Evolutionary conservation across 2,329 filamentous ascomycete genomes (phyloP).

Genomic region (Elsinoe perseae): DNA sequence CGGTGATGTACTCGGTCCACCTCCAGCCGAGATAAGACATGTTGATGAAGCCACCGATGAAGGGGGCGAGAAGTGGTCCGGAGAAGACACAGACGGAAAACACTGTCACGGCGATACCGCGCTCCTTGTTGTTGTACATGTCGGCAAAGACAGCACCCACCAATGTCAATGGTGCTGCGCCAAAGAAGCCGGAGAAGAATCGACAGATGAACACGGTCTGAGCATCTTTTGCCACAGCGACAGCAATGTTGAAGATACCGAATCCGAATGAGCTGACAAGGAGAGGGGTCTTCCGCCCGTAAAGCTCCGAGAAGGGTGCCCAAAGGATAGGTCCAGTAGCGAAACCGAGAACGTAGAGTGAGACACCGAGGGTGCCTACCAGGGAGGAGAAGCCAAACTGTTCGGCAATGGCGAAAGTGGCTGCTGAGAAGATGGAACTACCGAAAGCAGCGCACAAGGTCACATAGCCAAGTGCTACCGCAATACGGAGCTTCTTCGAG

Average conservation of each 20-base stretch:
- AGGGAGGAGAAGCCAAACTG: slow-evolving; percentile 38
- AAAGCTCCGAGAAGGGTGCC: slow-evolving; percentile 44
- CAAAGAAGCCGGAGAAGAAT: slow-evolving; percentile 32
- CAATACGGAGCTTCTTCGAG: slow-evolving; percentile 65
- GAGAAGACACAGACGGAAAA: slow-evolving; percentile 32
- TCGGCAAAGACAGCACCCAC: slow-evolving; percentile 48
- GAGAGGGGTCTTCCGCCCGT: slow-evolving; percentile 30
- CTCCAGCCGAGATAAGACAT: slow-evolving; percentile 39
- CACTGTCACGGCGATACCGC: slow-evolving; percentile 29
- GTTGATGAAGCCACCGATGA: slow-evolving; percentile 29
- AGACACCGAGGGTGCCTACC: slow-evolving; percentile 32
- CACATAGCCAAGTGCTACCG: slow-evolving; percentile 63
- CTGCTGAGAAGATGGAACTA: slow-evolving; percentile 38
- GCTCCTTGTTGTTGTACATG: slow-evolving; percentile 43
- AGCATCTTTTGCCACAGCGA: slow-evolving; percentile 32
- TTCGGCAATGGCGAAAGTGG: slow-evolving; percentile 35
- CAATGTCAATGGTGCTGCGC: slow-evolving; percentile 38
- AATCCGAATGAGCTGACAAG: slow-evolving; percentile 29
- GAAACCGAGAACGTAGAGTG: slow-evolving; percentile 35
- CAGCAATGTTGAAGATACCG: slow-evolving; percentile 43
- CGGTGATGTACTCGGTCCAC: slow-evolving; percentile 44
- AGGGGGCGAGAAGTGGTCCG: slow-evolving; percentile 29
- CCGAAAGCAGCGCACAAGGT: slow-evolving; percentile 65
- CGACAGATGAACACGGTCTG: slow-evolving; percentile 34
- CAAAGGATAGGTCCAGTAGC: slow-evolving; percentile 35